These are phyloP conservation scores for Aspergillus thermomutatus DNA, from an alignment of 2,329 filamentous ascomycete species.

Conservation along the genomic window DNA sequence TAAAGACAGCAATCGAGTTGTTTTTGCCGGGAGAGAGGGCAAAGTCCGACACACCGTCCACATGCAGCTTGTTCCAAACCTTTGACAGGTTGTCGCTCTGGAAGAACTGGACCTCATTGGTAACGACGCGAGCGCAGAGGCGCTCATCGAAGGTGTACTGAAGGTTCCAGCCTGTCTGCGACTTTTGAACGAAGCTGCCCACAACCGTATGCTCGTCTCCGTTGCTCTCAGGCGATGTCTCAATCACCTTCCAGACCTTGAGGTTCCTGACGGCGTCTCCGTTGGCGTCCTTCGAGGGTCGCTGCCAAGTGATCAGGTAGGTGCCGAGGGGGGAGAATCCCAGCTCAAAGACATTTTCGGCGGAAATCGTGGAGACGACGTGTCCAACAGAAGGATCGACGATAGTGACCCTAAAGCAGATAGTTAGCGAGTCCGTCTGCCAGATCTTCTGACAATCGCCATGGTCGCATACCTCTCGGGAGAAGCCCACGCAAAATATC, in stretches of 20 bases:
- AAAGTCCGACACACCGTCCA: slow-evolving; percentile 87
- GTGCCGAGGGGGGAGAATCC: slow-evolving; percentile 90
- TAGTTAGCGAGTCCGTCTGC: slow-evolving; percentile 10
- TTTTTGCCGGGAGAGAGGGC: slow-evolving; percentile 84
- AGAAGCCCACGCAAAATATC: slow-evolving; percentile 93
- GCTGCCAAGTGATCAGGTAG: slow-evolving; percentile 95
- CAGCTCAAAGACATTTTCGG: slow-evolving; percentile 86
- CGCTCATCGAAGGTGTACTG: slow-evolving; percentile 94
- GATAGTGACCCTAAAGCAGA: slow-evolving; percentile 64
- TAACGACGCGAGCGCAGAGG: slow-evolving; percentile 88
- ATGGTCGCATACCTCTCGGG: slow-evolving; percentile 60
- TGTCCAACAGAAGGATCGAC: slow-evolving; percentile 76
- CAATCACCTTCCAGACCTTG: slow-evolving; percentile 88
- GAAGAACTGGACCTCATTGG: slow-evolving; percentile 97
- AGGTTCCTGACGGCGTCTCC: slow-evolving; percentile 94
- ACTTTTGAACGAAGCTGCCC: slow-evolving; percentile 92
- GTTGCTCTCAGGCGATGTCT: slow-evolving; percentile 53
- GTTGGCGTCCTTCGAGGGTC: slow-evolving; percentile 84
- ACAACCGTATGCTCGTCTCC: slow-evolving; percentile 66
- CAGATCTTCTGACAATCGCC: background rate
- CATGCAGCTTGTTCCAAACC: slow-evolving; percentile 92
- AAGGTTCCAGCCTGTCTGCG: slow-evolving; percentile 91
- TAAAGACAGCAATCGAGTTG: slow-evolving; percentile 89
- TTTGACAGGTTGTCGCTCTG: slow-evolving; percentile 78
- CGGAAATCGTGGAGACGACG: slow-evolving; percentile 69